Evolutionary conservation across 2,329 filamentous ascomycete genomes (phyloP).

Genomic region (Alternaria sp.): DNA sequence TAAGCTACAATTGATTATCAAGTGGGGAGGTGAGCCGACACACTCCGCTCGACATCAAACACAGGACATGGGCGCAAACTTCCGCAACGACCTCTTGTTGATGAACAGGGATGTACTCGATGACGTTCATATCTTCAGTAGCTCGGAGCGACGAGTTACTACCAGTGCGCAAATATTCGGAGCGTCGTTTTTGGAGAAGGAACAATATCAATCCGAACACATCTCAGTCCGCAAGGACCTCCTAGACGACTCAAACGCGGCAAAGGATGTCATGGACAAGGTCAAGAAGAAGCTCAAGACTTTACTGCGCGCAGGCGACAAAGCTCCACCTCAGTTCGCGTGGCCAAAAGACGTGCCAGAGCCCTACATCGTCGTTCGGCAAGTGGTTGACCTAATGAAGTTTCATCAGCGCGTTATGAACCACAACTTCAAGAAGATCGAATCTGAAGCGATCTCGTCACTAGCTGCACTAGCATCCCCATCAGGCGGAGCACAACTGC

Average conservation of each 20-base stretch:
- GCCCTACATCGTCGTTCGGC: conserved; percentile 88
- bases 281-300: conserved; percentile 99
- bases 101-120: conserved; percentile 92
- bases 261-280: conserved; percentile 99
- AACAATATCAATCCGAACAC: conserved; percentile 83
- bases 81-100: conserved; percentile 91
- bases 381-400: conserved; percentile 95
- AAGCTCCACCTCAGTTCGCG: conserved; percentile 94
- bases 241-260: conserved; percentile 95
- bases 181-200: conserved; percentile 83
- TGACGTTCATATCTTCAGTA: conserved; percentile 94
- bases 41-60: conserved; percentile 97
- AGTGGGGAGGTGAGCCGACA: conserved; percentile 98
- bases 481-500: conserved; percentile 46
- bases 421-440: conserved; percentile 85
- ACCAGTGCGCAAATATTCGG: conserved; percentile 98
- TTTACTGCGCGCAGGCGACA: conserved; percentile 87
- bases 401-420: conserved; percentile 96
- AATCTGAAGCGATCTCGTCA: conserved; percentile 70
- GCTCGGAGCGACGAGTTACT: conserved; percentile 91
- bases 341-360: conserved; percentile 96
- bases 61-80: conserved; percentile 92
- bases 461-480: conserved; percentile 57
- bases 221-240: conserved; percentile 94
- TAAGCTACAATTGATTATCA: conserved; percentile 96